Evolutionary conservation across 1,284 basidiomycete genomes (phyloP).

Genomic region (Tylopilus sp.): DNA sequence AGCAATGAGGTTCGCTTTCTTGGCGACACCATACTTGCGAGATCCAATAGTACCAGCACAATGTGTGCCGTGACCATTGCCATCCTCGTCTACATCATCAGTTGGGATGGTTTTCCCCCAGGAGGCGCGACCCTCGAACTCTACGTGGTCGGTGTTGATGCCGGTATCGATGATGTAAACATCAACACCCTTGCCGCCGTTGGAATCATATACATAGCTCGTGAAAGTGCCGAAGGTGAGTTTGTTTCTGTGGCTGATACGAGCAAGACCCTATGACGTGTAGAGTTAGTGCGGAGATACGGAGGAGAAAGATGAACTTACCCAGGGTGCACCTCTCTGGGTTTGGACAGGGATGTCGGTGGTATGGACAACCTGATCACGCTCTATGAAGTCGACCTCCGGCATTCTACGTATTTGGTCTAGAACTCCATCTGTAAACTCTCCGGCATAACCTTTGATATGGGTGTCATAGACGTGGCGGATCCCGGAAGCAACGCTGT

Average conservation of each 20-base stretch:
- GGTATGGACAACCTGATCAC: slow-evolving; percentile 84
- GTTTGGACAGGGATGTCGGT: slow-evolving; percentile 43
- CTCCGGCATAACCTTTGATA: slow-evolving; percentile 82
- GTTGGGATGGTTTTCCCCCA: slow-evolving; percentile 84
- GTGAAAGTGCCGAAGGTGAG: slow-evolving; percentile 85
- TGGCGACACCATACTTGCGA: slow-evolving; percentile 87
- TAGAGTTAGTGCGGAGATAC: neutral
- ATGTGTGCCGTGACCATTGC: slow-evolving; percentile 74
- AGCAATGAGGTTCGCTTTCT: slow-evolving; percentile 87
- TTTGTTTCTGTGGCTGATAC: slow-evolving; percentile 83
- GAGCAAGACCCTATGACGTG: slow-evolving; percentile 76
- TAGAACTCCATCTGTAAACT: slow-evolving; percentile 73
- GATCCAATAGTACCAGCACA: slow-evolving; percentile 84
- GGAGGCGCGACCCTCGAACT: slow-evolving; percentile 83
- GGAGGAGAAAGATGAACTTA: slow-evolving; percentile 36
- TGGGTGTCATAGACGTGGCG: slow-evolving; percentile 70
- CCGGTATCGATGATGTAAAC: slow-evolving; percentile 85
- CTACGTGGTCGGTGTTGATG: slow-evolving; percentile 82
- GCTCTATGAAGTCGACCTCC: slow-evolving; percentile 92
- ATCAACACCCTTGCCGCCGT: slow-evolving; percentile 89
- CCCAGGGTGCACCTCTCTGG: slow-evolving; percentile 90
- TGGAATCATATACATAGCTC: slow-evolving; percentile 74
- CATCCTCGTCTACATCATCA: slow-evolving; percentile 76
- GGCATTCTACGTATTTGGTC: slow-evolving; percentile 81
- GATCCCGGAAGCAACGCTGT: slow-evolving; percentile 50